Evolutionary conservation across 805 yeast genomes (phyloP).

Genomic region (Ogataea thermomethanolica): DNA sequence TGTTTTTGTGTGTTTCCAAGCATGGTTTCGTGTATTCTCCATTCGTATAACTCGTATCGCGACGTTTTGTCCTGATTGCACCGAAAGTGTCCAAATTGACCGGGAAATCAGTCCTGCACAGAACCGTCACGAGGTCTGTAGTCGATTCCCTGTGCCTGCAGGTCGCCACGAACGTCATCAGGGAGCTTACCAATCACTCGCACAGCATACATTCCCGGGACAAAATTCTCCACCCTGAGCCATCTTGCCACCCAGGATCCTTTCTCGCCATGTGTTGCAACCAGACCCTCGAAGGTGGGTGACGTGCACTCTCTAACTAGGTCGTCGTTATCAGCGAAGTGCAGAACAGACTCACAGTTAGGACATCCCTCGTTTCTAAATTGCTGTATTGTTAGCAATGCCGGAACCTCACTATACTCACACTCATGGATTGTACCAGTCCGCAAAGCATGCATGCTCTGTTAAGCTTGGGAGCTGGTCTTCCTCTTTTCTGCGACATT

Average conservation of each 20-base stretch:
- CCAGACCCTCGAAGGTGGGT: slow-evolving; percentile 93
- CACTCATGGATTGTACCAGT: slow-evolving; percentile 74
- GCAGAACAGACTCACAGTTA: slow-evolving; percentile 87
- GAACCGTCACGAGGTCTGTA: slow-evolving; percentile 96
- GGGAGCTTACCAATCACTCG: slow-evolving; percentile 91
- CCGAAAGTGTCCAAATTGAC: neutral
- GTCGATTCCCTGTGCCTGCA: slow-evolving; percentile 69
- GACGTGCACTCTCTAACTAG: slow-evolving; percentile 90
- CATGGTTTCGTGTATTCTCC: neutral
- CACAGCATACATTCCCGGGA: slow-evolving; percentile 89
- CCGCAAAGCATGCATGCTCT: slow-evolving; percentile 99
- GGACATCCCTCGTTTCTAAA: slow-evolving; percentile 91
- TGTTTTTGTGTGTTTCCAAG: neutral
- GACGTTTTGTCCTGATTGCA: neutral
- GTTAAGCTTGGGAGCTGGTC: slow-evolving; percentile 56
- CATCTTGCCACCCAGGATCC: slow-evolving; percentile 95
- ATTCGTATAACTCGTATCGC: slow-evolving; percentile 5
- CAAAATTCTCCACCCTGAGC: slow-evolving; percentile 86
- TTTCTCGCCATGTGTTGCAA: slow-evolving; percentile 81
- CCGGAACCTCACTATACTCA: slow-evolving; percentile 29
- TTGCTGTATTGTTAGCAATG: slow-evolving; percentile 32
- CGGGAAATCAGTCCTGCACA: slow-evolving; percentile 35
- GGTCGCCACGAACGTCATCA: slow-evolving; percentile 70
- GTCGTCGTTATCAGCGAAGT: slow-evolving; percentile 71
- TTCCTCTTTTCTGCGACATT: slow-evolving; percentile 28